A percentile compares a stretch with the other conserved stretches of the same genome.
Conservation (phyloP, 768 basidiomycete genomes). For the Pleurotus tuber-regium region DNA sequence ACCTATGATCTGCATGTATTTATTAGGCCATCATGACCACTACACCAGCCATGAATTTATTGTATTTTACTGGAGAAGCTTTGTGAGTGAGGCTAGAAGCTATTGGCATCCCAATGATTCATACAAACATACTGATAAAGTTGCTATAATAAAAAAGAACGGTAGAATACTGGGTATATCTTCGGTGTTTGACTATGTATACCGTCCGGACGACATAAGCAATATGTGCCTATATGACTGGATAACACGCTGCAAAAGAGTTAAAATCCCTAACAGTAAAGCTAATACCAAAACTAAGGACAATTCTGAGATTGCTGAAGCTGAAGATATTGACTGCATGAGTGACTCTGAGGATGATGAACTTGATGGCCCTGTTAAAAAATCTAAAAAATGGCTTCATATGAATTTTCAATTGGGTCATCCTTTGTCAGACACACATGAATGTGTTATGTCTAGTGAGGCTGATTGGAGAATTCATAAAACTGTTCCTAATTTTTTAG, state of each 20-base stretch:
- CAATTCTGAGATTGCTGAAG: not conserved
- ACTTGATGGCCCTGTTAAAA: not conserved
- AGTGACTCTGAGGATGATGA: not conserved
- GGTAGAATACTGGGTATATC: slow-evolving; percentile 19
- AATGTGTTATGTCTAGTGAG: not conserved
- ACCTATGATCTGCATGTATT: slow-evolving; percentile 18
- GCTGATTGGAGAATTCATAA: not conserved
- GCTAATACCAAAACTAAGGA: not conserved
- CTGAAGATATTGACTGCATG: not conserved
- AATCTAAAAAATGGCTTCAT: not conserved
- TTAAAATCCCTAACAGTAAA: not conserved
- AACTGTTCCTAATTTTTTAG: slow-evolving; percentile 28
- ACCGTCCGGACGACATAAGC: slow-evolving; percentile 10
- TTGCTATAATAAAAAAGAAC: slow-evolving; percentile 17
- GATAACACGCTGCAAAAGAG: slow-evolving; percentile 7
- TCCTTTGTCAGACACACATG: slow-evolving; percentile 13
- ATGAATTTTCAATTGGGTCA: slow-evolving; percentile 6
- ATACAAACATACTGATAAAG: slow-evolving; percentile 15
- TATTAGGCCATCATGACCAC: slow-evolving; percentile 23
- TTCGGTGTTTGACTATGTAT: slow-evolving; percentile 16
- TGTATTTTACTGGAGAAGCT: slow-evolving; percentile 10
- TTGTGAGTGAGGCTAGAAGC: slow-evolving; percentile 16
- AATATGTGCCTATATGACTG: slow-evolving; percentile 17
- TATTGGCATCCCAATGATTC: slow-evolving; percentile 12
- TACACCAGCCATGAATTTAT: slow-evolving; percentile 24